Evolutionary conservation across 2,329 filamentous ascomycete species (phyloP).

Genomic region (Dryadomyces quercus-mongolicae): DNA sequence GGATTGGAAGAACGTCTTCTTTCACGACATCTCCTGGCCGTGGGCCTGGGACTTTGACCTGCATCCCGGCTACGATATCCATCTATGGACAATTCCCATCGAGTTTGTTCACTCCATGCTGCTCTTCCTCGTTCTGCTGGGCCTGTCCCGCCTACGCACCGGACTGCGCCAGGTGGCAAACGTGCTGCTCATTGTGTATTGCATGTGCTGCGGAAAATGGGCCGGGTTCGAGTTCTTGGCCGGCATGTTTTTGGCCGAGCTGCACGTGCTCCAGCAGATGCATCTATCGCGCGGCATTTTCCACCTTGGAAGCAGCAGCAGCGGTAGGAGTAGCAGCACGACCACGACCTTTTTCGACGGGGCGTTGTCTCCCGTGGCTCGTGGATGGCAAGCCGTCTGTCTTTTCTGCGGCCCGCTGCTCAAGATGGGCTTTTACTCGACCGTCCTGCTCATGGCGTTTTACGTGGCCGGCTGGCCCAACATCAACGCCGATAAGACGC

Average conservation of each 20-base stretch:
- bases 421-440: slow-evolving; percentile 7
- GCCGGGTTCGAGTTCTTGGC: slow-evolving; percentile 32
- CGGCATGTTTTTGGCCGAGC: slow-evolving; percentile 32
- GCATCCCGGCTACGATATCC: slow-evolving; percentile 26
- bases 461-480: slow-evolving; percentile 30
- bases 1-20: slow-evolving; percentile 18
- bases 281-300: background rate
- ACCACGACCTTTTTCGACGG: background rate
- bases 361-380: background rate
- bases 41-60: slow-evolving; percentile 23
- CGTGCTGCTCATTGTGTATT: slow-evolving; percentile 25
- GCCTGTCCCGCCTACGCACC: slow-evolving; percentile 22
- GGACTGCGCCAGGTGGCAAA: slow-evolving; percentile 19
- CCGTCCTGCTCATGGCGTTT: background rate
- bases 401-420: background rate
- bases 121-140: slow-evolving; percentile 27
- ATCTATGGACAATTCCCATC: slow-evolving; percentile 36
- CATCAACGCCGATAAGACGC: slow-evolving; percentile 19
- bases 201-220: slow-evolving; percentile 25
- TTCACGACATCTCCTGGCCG: slow-evolving; percentile 22
- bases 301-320: too few species aligned
- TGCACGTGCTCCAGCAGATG: slow-evolving; percentile 20
- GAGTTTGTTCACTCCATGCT: slow-evolving; percentile 34
- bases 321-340: too few species aligned
- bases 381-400: background rate